These are phyloP conservation scores for Climacium dendroides DNA, from an alignment of 225 moss, liverwort and hornwort species.

Conservation along the genomic window DNA sequence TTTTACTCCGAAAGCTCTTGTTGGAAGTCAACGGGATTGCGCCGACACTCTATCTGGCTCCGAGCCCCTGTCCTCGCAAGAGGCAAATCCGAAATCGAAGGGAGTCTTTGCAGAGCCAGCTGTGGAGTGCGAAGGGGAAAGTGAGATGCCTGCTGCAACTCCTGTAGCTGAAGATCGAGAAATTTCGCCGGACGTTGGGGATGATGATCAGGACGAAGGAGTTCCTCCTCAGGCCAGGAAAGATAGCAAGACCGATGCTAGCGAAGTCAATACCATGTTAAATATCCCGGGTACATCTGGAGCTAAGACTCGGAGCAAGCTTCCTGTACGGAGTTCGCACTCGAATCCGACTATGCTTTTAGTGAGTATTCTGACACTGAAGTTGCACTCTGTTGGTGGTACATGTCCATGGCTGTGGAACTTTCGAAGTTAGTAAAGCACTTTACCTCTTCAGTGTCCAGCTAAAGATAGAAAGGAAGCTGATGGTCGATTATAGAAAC, in stretches of 20 bases:
- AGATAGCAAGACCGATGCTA: conserved; percentile 47
- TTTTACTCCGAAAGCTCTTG: conserved; percentile 35
- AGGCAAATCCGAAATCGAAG: conserved; percentile 22
- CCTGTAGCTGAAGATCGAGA: conserved; percentile 26
- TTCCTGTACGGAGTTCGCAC: conserved; percentile 21
- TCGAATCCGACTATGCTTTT: conserved; percentile 33
- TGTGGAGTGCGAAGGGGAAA: conserved; percentile 46
- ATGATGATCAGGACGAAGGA: conserved; percentile 25
- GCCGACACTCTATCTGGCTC: conserved; percentile 37
- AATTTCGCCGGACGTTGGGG: conserved; percentile 11
- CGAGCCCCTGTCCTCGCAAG: conserved; percentile 36
- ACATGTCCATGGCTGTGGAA: not conserved
- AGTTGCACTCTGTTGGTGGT: not conserved
- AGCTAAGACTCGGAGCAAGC: conserved; percentile 22
- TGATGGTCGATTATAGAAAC: not conserved
- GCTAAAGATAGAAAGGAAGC: not conserved
- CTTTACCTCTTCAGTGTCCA: not conserved
- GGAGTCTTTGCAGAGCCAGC: conserved; percentile 17
- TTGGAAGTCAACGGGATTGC: conserved; percentile 23
- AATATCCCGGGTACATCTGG: conserved; percentile 27
- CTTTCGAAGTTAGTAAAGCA: not conserved
- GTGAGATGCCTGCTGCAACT: conserved; percentile 34
- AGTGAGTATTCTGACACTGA: conserved; percentile 4
- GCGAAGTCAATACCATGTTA: conserved; percentile 53
- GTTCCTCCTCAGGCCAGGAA: conserved; percentile 11